These are phyloP conservation scores for Colletotrichum camelliae DNA, from an alignment of 2,329 filamentous ascomycete species.

Conservation along the genomic window DNA sequence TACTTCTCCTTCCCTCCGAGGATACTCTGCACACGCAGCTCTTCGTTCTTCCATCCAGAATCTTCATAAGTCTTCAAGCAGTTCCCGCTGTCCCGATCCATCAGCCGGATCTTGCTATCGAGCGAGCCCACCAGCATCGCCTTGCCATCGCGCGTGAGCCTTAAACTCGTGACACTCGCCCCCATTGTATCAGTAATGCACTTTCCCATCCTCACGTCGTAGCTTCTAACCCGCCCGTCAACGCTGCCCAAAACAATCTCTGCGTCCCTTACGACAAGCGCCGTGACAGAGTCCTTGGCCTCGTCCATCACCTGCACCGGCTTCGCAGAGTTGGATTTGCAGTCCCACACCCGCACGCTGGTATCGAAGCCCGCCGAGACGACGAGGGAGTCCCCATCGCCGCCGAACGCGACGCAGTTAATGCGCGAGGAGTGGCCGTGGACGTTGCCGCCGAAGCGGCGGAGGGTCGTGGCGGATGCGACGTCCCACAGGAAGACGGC, in stretches of 20 bases:
- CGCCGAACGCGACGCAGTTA: slow-evolving; percentile 81
- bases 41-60: slow-evolving; percentile 64
- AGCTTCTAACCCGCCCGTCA: slow-evolving; percentile 80
- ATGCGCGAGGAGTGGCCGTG: slow-evolving; percentile 74
- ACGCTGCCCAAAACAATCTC: slow-evolving; percentile 80
- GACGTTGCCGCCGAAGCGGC: slow-evolving; percentile 69
- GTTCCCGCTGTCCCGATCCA: slow-evolving; percentile 78
- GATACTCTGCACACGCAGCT: slow-evolving; percentile 76
- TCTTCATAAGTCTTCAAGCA: slow-evolving; percentile 75
- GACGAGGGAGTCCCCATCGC: slow-evolving; percentile 75
- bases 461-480: slow-evolving; percentile 74
- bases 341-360: slow-evolving; percentile 79
- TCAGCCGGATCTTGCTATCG: slow-evolving; percentile 78
- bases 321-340: slow-evolving; percentile 55
- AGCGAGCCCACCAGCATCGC: slow-evolving; percentile 77
- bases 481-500: slow-evolving; percentile 96
- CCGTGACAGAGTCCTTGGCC: slow-evolving; percentile 72
- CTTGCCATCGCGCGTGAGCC: slow-evolving; percentile 73
- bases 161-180: slow-evolving; percentile 76
- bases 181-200: slow-evolving; percentile 74
- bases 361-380: slow-evolving; percentile 78
- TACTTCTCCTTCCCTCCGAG: slow-evolving; percentile 79
- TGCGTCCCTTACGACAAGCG: slow-evolving; percentile 50
- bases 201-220: slow-evolving; percentile 81
- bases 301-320: slow-evolving; percentile 77